Evolutionary conservation across 1,284 basidiomycete genomes (phyloP).

Genomic region (Amylostereum chailletii): DNA sequence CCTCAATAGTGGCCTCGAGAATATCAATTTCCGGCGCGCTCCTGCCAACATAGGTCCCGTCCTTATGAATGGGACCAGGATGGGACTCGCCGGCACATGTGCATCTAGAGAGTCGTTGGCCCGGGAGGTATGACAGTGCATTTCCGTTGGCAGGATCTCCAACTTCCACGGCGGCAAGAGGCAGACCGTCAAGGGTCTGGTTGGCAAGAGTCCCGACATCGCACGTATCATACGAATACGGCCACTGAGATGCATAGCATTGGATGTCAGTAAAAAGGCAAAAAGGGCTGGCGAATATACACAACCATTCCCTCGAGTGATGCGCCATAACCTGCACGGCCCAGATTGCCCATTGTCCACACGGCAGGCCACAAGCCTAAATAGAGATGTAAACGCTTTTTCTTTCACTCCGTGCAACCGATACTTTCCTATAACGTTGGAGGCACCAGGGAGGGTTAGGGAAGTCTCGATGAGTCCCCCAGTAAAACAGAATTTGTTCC

Average conservation of each 20-base stretch:
- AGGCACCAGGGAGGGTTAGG: slow-evolving; percentile 78
- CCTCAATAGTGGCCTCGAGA: slow-evolving; percentile 30
- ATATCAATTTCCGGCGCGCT: slow-evolving; percentile 44
- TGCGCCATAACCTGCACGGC: slow-evolving; percentile 52
- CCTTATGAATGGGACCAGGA: slow-evolving; percentile 42
- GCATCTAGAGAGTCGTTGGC: slow-evolving; percentile 40
- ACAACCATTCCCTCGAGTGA: slow-evolving; percentile 42
- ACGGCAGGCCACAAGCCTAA: slow-evolving; percentile 43
- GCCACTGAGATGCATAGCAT: slow-evolving; percentile 25
- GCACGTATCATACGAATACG: slow-evolving; percentile 48
- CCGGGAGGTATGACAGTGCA: slow-evolving; percentile 38
- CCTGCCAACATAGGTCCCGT: slow-evolving; percentile 45
- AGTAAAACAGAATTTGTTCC: slow-evolving; percentile 96
- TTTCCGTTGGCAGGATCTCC: slow-evolving; percentile 30
- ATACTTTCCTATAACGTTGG: slow-evolving; percentile 44
- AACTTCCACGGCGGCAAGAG: slow-evolving; percentile 27
- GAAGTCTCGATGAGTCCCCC: slow-evolving; percentile 69
- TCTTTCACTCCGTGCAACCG: slow-evolving; percentile 48
- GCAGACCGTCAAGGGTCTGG: slow-evolving; percentile 31
- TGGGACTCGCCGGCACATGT: slow-evolving; percentile 46
- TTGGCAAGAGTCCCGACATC: slow-evolving; percentile 51
- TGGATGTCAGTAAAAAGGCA: background rate
- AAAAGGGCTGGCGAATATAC: background rate
- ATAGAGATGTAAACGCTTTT: slow-evolving; percentile 21
- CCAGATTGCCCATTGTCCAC: slow-evolving; percentile 44